These are phyloP conservation scores for Barbatosphaeria neglecta DNA, from an alignment of 495 filamentous ascomycete species.

Conservation along the genomic window DNA sequence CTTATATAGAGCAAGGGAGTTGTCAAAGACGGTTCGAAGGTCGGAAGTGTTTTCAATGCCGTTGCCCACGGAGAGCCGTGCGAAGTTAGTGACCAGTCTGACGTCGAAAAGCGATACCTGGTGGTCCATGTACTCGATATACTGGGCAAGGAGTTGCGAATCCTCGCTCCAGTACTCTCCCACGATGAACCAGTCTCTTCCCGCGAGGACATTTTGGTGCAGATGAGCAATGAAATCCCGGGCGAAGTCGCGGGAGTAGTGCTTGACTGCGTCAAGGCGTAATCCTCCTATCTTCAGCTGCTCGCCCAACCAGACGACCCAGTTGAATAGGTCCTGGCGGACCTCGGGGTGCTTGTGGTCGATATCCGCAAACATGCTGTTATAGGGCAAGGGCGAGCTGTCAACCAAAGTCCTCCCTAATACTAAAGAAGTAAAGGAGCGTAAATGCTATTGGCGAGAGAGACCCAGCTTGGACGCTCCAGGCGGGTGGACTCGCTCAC, in stretches of 20 bases:
- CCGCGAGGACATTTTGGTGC: conserved; percentile 28
- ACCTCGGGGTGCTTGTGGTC: conserved; percentile 59
- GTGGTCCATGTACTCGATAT: conserved; percentile 46
- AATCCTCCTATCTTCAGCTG: conserved; percentile 52
- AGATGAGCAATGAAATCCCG: conserved; percentile 45
- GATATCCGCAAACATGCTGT: conserved; percentile 56
- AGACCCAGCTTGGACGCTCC: conserved; percentile 11
- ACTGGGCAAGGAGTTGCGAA: conserved; percentile 40
- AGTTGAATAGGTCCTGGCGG: conserved; percentile 47
- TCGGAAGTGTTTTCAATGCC: conserved; percentile 43
- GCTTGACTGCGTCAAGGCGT: conserved; percentile 64
- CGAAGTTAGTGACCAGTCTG: conserved; percentile 56
- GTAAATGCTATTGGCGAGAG: too few relatives aligned
- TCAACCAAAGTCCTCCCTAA: too few relatives aligned
- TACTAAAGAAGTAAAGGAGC: too few relatives aligned
- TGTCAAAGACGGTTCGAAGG: conserved; percentile 48
- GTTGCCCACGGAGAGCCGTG: too few relatives aligned
- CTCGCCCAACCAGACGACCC: conserved; percentile 54
- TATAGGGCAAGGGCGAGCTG: too few relatives aligned
- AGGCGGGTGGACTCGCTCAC: background rate
- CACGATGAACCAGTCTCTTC: conserved; percentile 52
- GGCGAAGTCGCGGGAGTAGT: conserved; percentile 56
- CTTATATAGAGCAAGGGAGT: conserved; percentile 42
- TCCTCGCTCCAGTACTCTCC: conserved; percentile 59
- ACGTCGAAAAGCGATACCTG: conserved; percentile 54